A percentile compares a stretch with the other conserved stretches of the same genome.
These are phyloP conservation scores for Chondrus crispus DNA, from an alignment of 23 red algal genomes.

Conservation along the genomic window DNA sequence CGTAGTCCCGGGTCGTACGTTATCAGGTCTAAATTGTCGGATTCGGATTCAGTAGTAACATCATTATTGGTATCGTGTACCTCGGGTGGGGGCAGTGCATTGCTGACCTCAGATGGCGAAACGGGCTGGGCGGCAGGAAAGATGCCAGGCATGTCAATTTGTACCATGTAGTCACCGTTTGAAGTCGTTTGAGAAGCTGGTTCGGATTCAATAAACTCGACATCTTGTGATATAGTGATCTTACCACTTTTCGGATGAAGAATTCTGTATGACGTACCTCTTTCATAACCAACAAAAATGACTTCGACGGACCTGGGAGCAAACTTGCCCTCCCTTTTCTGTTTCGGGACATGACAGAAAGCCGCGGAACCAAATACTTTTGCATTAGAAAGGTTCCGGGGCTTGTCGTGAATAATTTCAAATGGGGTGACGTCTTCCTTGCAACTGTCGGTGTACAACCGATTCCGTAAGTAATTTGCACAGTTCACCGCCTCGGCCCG, in stretches of 20 bases:
- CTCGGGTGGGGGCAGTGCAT: too few relatives aligned
- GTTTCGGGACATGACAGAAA: not conserved
- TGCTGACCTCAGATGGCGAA: too few relatives aligned
- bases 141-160: not conserved
- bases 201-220: not conserved
- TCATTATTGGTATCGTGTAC: too few relatives aligned
- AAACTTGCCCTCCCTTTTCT: not conserved
- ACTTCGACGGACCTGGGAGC: not conserved
- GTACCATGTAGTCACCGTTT: too few relatives aligned
- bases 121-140: too few relatives aligned
- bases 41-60: not conserved
- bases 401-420: not conserved
- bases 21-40: not conserved
- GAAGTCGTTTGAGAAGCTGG: too few relatives aligned
- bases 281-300: not conserved
- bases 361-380: not conserved
- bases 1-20: not conserved
- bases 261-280: not conserved
- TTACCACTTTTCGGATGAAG: not conserved
- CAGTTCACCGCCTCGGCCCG: conserved; percentile 30
- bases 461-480: conserved; percentile 5
- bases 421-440: not conserved
- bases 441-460: not conserved
- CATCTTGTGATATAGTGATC: not conserved
- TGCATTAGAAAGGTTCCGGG: not conserved